Percentiles rank a stretch among this genome's conserved stretches.
These are phyloP conservation scores for Tulasnella sp. DNA, from an alignment of 768 basidiomycete species.

Conservation along the genomic window DNA sequence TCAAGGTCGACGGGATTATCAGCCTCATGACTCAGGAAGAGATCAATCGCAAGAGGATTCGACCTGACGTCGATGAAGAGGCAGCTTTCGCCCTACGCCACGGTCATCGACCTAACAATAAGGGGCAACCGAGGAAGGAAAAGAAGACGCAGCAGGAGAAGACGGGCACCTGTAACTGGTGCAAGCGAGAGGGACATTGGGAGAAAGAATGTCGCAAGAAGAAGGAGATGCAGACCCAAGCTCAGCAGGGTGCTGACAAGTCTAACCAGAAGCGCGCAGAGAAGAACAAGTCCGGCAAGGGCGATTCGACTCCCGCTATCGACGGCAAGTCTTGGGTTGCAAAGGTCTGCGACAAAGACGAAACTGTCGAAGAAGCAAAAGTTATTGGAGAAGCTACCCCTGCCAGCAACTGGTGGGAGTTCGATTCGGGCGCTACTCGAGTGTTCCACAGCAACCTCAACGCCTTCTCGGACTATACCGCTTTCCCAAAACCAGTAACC, in stretches of 20 bases:
- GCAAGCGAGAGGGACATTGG: background rate
- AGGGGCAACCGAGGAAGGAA: fast-evolving
- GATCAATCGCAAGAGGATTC: background rate
- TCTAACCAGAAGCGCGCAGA: background rate
- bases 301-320: background rate
- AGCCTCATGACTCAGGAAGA: background rate
- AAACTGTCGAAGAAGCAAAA: background rate
- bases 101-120: background rate
- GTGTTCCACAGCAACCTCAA: background rate
- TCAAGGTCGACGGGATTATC: background rate
- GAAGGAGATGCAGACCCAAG: background rate
- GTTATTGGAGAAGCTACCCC: background rate
- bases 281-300: background rate
- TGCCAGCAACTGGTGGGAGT: background rate
- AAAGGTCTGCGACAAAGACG: background rate
- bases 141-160: background rate
- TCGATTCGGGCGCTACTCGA: background rate
- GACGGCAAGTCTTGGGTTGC: background rate
- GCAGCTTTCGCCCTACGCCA: background rate
- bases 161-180: background rate
- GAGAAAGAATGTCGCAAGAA: background rate
- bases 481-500: background rate
- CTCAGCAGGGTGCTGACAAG: background rate
- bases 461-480: background rate
- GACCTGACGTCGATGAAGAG: background rate